These are phyloP conservation scores for Alternaria postmessia DNA, from an alignment of 2,329 filamentous ascomycete species.

Conservation along the genomic window DNA sequence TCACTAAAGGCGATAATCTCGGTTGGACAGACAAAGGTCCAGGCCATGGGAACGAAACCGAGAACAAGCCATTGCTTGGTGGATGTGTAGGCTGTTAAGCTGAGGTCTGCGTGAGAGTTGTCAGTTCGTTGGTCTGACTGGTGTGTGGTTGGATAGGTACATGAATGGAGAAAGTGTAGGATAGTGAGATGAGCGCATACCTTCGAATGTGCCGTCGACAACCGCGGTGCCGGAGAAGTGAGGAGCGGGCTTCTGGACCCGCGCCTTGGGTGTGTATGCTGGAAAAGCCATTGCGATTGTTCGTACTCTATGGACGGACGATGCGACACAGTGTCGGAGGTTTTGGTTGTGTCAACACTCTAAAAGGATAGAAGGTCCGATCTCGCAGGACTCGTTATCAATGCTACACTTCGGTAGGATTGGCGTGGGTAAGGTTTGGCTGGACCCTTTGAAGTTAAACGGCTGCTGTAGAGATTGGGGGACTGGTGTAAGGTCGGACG, in stretches of 20 bases:
- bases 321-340: constrained; percentile 19
- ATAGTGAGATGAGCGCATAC: constrained; percentile 27
- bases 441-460: constrained; percentile 5
- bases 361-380: not conserved
- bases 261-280: constrained; percentile 48
- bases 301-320: constrained; percentile 7
- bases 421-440: constrained; percentile 1
- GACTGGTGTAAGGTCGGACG: constrained; percentile 4
- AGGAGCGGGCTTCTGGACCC: constrained; percentile 52
- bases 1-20: constrained; percentile 72
- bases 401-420: constrained; percentile 9
- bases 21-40: constrained; percentile 73
- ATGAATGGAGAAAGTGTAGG: not conserved
- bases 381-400: constrained; percentile 1
- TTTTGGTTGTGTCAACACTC: not conserved
- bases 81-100: constrained; percentile 50
- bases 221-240: constrained; percentile 50
- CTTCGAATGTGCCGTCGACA: constrained; percentile 53
- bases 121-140: constrained; percentile 14
- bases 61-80: constrained; percentile 68
- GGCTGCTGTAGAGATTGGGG: constrained; percentile 2
- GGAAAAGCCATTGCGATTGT: constrained; percentile 39
- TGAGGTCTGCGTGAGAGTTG: constrained; percentile 40
- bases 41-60: constrained; percentile 73
- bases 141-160: constrained; percentile 5